Evolutionary conservation across 2,329 filamentous ascomycete genomes (phyloP), one percentile per base, ranked within the genome.

Genomic region (Colletotrichum musicola): DNA sequence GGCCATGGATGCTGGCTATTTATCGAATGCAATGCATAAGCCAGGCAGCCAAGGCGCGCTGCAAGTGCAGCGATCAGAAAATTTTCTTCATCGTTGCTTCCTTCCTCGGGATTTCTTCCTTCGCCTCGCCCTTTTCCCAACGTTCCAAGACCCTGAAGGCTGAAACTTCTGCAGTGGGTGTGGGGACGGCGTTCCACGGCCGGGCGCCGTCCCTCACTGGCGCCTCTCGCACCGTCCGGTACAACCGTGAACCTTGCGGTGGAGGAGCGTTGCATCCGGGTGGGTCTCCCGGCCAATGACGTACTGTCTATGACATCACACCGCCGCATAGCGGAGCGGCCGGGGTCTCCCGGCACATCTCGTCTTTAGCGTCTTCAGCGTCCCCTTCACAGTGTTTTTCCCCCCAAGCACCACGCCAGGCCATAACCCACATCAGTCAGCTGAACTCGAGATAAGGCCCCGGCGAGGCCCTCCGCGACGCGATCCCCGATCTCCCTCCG

Each of bases 91-190:
- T 18, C 20, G 10, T 20, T 18, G 46, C 46, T 13, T 49, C 46
- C 18, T 20, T 49, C 18, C 18, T 25, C 22, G 22, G 22, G 22
- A 25, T 25, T 25, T 25, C 18, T 18, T 20, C 46, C 46, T 49
- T 18, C 46, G n/a, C 20, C 49, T 42, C 47, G 38, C 27, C 14
- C 38, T 44, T 20, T 40, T 65, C 38, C 38, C 4, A 38, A 27
- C 50, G 42, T 56, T 54, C 53, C 27, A 22, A 20, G 61, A 49
- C 61, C 54, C 49, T 54, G 50, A 64, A 68, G 61, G 54, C 61
- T 68, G 65, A 68, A 64, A 68, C 65, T 68, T 64, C 54, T 68
- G 55, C 50, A 68, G 61, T 60, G 61, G 61, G 62, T 20, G 46
- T 49, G 46, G 46, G 12, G 46, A 49, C 46, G 46, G 46, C 12